phyloP scores from a whole-genome alignment of 2,329 filamentous ascomycete species.

The Aspergillus uvarum region DNA sequence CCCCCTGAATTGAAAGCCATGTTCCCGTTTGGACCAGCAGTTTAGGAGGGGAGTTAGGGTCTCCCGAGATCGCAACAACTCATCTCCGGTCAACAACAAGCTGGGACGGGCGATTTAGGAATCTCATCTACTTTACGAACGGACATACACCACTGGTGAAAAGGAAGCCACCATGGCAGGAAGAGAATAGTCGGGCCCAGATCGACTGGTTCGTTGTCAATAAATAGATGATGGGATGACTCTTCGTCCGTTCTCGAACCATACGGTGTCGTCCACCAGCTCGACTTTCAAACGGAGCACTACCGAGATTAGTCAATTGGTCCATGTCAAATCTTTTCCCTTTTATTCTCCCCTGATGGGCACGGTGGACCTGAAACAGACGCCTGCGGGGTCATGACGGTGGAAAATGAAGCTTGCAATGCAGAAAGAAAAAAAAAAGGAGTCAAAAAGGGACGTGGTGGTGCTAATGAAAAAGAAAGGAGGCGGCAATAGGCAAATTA shows the following conservation, averaged over 20 bases:
- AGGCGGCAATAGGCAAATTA: constrained; percentile 9
- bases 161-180: constrained; percentile 15
- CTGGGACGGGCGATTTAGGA: not conserved
- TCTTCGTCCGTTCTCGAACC: constrained; percentile 3
- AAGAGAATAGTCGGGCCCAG: constrained; percentile 13
- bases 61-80: not conserved
- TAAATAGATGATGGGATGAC: not conserved
- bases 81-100: not conserved
- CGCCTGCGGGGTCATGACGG: constrained; percentile 12
- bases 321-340: not conserved
- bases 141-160: not conserved
- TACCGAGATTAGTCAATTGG: not conserved
- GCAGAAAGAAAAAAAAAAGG: not conserved
- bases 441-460: constrained; percentile 1
- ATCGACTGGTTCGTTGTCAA: constrained; percentile 16
- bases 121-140: not conserved
- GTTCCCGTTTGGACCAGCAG: too few species aligned
- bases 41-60: not conserved
- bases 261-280: not conserved
- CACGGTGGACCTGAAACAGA: constrained; percentile 2
- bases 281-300: not conserved
- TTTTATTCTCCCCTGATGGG: constrained; percentile 8
- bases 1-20: not conserved
- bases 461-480: constrained; percentile 4
- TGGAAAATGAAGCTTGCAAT: constrained; percentile 12